Evolutionary conservation across 768 basidiomycete genomes (phyloP).

Genomic region (Lactarius tabidus): DNA sequence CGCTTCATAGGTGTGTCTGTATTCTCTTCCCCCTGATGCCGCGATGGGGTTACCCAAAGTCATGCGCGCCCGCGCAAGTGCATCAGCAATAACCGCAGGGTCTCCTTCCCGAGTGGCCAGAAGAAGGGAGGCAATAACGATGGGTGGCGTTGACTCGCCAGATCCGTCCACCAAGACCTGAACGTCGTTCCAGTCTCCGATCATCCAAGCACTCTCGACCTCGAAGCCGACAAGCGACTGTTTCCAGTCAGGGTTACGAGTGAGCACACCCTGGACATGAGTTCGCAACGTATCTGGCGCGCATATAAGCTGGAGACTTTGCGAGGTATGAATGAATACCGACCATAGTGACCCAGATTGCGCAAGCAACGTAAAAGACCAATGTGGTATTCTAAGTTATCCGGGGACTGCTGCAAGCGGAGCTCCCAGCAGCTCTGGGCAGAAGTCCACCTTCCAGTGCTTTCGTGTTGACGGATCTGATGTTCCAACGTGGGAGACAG

Average conservation of each 20-base stretch:
- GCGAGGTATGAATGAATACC: conserved; percentile 29
- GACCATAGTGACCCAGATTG: conserved; percentile 96
- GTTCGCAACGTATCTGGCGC: conserved; percentile 86
- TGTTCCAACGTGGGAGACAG: conserved; percentile 88
- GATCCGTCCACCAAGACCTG: conserved; percentile 51
- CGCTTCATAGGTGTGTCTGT: conserved; percentile 84
- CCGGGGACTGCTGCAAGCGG: conserved; percentile 81
- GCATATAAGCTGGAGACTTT: background rate
- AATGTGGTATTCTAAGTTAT: conserved; percentile 84
- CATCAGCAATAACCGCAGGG: conserved; percentile 39
- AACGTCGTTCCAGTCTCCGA: conserved; percentile 89
- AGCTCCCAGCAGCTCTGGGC: conserved; percentile 99
- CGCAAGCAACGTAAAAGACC: conserved; percentile 88
- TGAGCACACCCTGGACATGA: conserved; percentile 88
- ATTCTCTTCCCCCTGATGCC: conserved; percentile 75
- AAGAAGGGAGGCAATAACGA: conserved; percentile 74
- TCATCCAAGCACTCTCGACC: conserved; percentile 94
- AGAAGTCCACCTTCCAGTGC: conserved; percentile 94
- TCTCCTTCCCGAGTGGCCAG: conserved; percentile 69
- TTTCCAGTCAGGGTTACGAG: conserved; percentile 82
- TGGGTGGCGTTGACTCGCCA: conserved; percentile 51
- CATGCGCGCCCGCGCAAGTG: conserved; percentile 61
- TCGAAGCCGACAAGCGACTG: conserved; percentile 73
- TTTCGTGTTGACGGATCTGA: conserved; percentile 97
- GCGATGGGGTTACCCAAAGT: conserved; percentile 76